A percentile compares a stretch with the other conserved stretches of the same genome.
These are phyloP conservation scores for Ceriops zippeliana DNA, from an alignment of 345 rosid genomes.

Conservation along the genomic window DNA sequence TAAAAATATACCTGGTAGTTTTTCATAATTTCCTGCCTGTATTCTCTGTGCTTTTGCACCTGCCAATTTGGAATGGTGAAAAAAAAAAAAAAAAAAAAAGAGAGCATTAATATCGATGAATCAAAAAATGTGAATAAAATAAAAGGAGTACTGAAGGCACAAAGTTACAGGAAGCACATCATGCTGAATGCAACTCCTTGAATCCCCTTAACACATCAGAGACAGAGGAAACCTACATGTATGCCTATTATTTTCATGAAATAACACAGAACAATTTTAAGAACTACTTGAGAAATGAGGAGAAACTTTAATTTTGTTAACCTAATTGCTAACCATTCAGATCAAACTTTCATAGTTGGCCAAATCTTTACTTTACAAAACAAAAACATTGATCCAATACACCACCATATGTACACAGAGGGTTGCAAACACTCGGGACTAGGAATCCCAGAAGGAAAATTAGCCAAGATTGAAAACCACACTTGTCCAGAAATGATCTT, in stretches of 20 bases:
- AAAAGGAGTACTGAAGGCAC: not conserved
- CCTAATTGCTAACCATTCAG: too few species aligned
- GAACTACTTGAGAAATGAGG: not conserved
- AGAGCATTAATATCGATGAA: not conserved
- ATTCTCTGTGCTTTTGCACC: constrained; percentile 28
- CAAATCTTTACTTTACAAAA: too few species aligned
- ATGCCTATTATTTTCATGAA: not conserved
- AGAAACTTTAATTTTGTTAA: not conserved
- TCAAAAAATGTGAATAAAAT: not conserved
- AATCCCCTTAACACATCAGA: not conserved
- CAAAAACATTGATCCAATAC: too few species aligned
- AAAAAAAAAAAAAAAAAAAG: not conserved
- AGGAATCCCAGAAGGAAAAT: not conserved
- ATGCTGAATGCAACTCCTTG: not conserved
- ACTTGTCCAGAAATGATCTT: too few species aligned
- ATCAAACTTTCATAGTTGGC: too few species aligned
- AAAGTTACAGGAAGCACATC: not conserved
- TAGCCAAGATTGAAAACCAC: not conserved
- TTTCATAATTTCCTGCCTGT: constrained; percentile 26
- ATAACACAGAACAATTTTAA: not conserved
- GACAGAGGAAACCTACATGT: not conserved
- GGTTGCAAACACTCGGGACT: not conserved
- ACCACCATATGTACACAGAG: not conserved
- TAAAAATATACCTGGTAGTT: constrained; percentile 23
- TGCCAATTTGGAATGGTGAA: constrained; percentile 5